Evolutionary conservation across 495 filamentous ascomycete species (phyloP).

Genomic region (Penicillium nucicola): DNA sequence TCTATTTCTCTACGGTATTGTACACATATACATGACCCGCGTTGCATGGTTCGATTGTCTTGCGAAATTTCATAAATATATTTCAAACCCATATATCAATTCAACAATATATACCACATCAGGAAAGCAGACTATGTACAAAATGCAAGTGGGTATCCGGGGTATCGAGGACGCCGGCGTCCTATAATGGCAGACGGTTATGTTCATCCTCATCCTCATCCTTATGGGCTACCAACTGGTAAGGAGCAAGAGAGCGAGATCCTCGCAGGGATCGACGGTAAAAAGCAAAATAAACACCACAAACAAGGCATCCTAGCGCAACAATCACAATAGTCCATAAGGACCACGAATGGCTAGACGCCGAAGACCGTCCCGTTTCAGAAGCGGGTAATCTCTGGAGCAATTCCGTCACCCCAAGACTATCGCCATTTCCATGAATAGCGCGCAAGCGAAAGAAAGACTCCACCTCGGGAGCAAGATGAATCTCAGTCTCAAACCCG

Average conservation of each 20-base stretch:
- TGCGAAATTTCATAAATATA: no score
- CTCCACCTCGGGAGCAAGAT: slow-evolving; percentile 1
- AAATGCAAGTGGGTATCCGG: background rate
- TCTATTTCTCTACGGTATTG: no score
- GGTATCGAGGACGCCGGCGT: slow-evolving; percentile 16
- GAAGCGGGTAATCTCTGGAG: background rate
- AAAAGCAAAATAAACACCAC: slow-evolving; percentile 12
- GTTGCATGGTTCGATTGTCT: no score
- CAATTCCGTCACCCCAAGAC: slow-evolving; percentile 13
- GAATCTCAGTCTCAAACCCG: slow-evolving; percentile 23
- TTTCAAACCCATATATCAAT: no score
- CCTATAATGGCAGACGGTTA: slow-evolving; percentile 13
- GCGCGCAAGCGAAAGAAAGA: slow-evolving; percentile 19
- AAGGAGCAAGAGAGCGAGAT: background rate
- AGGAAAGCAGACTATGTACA: slow-evolving; percentile 1
- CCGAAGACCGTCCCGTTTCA: background rate
- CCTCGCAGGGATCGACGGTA: background rate
- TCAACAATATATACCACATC: background rate
- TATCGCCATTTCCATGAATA: slow-evolving; percentile 10
- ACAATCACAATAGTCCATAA: slow-evolving; percentile 9
- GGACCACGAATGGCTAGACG: background rate
- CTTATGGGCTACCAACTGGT: slow-evolving; percentile 13
- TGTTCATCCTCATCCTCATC: slow-evolving; percentile 14
- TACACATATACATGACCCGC: no score
- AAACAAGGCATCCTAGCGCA: slow-evolving; percentile 8